Base-by-base conservation (phyloP, 2,329 filamentous ascomycete species). In the Onygena corvina region DNA sequence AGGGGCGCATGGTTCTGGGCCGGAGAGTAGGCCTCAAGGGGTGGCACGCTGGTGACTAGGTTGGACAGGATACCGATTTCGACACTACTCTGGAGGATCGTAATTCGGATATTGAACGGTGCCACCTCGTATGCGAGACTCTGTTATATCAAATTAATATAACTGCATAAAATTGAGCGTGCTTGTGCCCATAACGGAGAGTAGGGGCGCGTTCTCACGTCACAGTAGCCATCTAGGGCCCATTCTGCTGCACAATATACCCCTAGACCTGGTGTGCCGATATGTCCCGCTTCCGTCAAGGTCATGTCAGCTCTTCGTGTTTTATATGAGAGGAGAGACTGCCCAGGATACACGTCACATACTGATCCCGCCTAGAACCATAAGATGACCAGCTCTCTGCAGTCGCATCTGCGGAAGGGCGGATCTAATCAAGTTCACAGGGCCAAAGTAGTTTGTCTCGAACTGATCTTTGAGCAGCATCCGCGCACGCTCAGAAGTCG, bases 71-170 rank as follows among this genome's bases (percentile, higher is more conserved):
- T 81, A 55, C 84, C 81, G 53, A 94, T 86, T 70, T 96, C 90
- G 69, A 94, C 87, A 67, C 88, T 93, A 21, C 89, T 88, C 71
- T 98, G 90, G 38, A 98, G 83, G 57, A 96, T 89, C 34, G 88
- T 95, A 65, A 96, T 79, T 66, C 90, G 94, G 70, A 96, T 81
- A 68, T 95, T 95, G 72, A 96, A 96, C 0, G 92, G 92, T 0
- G 90, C 85, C 55, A 98, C 84, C 67, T 98, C 92, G 67, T 95
- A 98, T 1, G 90, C 89, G 20, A 98, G 75, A 52, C 86, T 80
- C 72, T 76, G 53, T 60, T 42, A 55, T 51, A 16, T 25, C 11
- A 7, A 20, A 30, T 30, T 30, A 46, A 46, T 16, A 47, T 31
- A 44, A 11, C 3, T 31, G n/a, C 8, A 4, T 25, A 47, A 31